Conservation (phyloP, 2,329 filamentous ascomycete species). For the Xylariaceae sp. region DNA sequence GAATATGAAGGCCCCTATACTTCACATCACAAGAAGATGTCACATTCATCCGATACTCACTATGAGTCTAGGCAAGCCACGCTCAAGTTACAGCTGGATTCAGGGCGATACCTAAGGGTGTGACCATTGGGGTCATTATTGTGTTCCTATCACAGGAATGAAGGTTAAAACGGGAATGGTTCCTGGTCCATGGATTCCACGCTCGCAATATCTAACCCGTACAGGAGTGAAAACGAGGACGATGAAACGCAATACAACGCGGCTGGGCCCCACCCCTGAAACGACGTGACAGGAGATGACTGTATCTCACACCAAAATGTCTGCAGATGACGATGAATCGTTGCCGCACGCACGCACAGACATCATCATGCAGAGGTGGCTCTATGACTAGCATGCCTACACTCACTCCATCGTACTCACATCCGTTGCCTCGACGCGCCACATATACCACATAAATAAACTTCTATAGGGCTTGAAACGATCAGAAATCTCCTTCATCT, state of each 20-base stretch:
- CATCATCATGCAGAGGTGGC: not conserved
- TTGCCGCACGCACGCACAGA: too few species aligned
- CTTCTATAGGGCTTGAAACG: conserved; percentile 83
- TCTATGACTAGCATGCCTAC: not conserved
- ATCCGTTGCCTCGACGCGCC: conserved; percentile 78
- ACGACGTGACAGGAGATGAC: conserved; percentile 5
- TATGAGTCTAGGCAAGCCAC: too few species aligned
- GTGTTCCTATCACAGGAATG: not conserved
- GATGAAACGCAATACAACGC: not conserved
- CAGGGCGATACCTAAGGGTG: too few species aligned
- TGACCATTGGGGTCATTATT: too few species aligned
- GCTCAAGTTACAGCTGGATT: too few species aligned
- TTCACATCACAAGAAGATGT: too few species aligned
- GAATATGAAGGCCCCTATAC: too few species aligned
- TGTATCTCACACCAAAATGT: conserved; percentile 7
- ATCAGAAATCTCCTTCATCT: conserved; percentile 79
- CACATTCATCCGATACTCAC: too few species aligned
- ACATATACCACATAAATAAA: conserved; percentile 99
- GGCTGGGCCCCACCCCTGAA: not conserved
- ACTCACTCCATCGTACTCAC: conserved; percentile 52
- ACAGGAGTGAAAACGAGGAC: not conserved
- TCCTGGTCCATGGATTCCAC: not conserved
- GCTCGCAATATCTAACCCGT: not conserved
- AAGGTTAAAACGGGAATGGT: not conserved
- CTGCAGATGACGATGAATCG: too few species aligned